phyloP scores from a whole-genome alignment of 176 grass and related monocot species.

The Lolium rigidum region DNA sequence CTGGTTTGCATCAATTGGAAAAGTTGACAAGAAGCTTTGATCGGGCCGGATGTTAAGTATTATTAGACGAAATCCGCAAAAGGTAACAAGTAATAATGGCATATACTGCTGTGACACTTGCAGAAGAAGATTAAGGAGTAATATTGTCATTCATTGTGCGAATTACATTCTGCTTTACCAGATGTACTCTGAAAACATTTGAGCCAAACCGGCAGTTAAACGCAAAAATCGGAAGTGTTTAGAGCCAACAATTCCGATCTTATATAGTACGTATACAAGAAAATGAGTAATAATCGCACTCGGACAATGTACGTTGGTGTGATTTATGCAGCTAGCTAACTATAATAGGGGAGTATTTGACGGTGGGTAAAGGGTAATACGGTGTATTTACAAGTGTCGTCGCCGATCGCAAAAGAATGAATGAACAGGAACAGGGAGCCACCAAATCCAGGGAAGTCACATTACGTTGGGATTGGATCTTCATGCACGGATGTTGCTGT shows the following conservation, averaged over 20 bases:
- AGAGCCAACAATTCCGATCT: neutral
- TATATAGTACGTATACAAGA: neutral
- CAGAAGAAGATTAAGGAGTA: neutral
- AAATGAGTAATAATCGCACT: neutral
- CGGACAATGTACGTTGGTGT: neutral
- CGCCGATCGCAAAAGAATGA: constrained; percentile 26
- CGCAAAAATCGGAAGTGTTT: neutral
- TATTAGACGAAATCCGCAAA: neutral
- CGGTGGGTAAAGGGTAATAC: neutral
- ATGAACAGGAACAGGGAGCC: neutral
- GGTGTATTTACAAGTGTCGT: constrained; percentile 12
- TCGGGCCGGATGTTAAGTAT: neutral
- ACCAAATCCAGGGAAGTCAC: no score
- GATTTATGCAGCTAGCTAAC: constrained; percentile 4
- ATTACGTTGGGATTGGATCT: no score
- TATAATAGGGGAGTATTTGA: no score
- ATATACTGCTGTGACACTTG: neutral
- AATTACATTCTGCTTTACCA: neutral
- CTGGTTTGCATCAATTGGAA: neutral
- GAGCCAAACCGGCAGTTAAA: neutral
- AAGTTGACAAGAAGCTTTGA: constrained; percentile 4
- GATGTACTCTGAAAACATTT: neutral
- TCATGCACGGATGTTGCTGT: neutral
- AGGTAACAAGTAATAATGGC: no score
- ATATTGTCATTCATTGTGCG: neutral